Conservation (phyloP, 1,284 basidiomycete genomes). For the Leccinum colubrinum region DNA sequence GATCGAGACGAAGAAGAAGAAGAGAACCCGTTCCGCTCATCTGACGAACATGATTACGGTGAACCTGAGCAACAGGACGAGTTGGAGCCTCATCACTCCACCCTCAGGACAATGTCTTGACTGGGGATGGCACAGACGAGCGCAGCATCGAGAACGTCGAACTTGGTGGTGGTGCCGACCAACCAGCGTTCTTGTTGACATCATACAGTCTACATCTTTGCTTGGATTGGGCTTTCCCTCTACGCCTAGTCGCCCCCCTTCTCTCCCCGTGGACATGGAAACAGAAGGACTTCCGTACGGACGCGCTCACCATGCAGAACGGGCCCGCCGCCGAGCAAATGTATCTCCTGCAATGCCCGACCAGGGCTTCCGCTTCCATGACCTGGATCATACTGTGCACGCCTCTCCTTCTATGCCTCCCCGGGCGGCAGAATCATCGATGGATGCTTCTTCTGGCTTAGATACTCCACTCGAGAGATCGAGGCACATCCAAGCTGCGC, state of each 20-base stretch:
- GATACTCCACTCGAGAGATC: conserved; percentile 49
- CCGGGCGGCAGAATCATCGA: conserved; percentile 14
- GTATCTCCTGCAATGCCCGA: conserved; percentile 26
- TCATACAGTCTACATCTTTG: conserved; percentile 41
- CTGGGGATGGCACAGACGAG: too few species aligned
- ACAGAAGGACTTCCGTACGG: conserved; percentile 68
- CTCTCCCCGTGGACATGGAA: conserved; percentile 48
- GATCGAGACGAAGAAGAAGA: conserved; percentile 64
- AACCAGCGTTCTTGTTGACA: conserved; percentile 57
- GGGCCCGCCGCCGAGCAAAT: conserved; percentile 34
- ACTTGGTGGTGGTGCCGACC: background rate
- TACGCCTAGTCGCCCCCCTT: conserved; percentile 18
- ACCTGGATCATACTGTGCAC: conserved; percentile 4
- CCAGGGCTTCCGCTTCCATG: conserved; percentile 19
- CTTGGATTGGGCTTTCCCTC: conserved; percentile 30
- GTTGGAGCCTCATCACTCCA: conserved; percentile 14
- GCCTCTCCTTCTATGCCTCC: conserved; percentile 25
- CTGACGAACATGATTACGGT: conserved; percentile 36
- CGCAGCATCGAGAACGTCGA: too few species aligned
- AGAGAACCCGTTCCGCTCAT: conserved; percentile 41
- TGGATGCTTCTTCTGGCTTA: conserved; percentile 18
- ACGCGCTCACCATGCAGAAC: conserved; percentile 63
- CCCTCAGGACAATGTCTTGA: too few species aligned
- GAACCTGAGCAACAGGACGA: conserved; percentile 20
- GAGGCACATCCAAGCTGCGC: conserved; percentile 46